A percentile compares a stretch with the other conserved stretches of the same genome.
Evolutionary conservation across 1,139 yeast species (phyloP).

Genomic region (Magnusiomyces suaveolens): DNA sequence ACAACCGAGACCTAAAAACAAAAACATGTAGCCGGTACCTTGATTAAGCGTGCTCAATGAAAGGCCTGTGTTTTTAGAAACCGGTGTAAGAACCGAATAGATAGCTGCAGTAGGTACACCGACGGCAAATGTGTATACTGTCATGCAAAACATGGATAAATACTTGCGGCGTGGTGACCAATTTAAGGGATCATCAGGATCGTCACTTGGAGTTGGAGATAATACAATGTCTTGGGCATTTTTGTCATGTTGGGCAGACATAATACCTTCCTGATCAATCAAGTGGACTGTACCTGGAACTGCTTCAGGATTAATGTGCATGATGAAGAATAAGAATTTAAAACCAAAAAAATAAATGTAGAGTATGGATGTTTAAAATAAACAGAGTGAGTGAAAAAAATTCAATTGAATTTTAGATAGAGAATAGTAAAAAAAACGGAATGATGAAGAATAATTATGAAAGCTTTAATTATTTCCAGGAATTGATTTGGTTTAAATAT

Average conservation of each 20-base stretch:
- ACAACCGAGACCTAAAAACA: constrained; percentile 42
- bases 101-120: constrained; percentile 42
- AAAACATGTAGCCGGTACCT: constrained; percentile 45
- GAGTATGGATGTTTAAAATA: too few species aligned
- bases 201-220: constrained; percentile 39
- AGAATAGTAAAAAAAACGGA: too few species aligned
- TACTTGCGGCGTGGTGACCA: constrained; percentile 36
- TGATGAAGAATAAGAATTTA: neutral
- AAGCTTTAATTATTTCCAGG: too few species aligned
- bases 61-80: constrained; percentile 36
- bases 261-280: constrained; percentile 38
- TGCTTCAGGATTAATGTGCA: constrained; percentile 31
- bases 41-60: constrained; percentile 38
- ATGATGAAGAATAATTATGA: too few species aligned
- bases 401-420: too few species aligned
- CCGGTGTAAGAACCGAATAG: constrained; percentile 38
- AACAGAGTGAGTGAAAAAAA: too few species aligned
- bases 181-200: constrained; percentile 43
- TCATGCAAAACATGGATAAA: constrained; percentile 31
- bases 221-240: constrained; percentile 32
- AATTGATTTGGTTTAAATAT: neutral
- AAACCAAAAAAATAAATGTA: neutral
- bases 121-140: constrained; percentile 37
- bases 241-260: constrained; percentile 23
- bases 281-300: constrained; percentile 58